These are phyloP conservation scores for Eugenia klotzschiana DNA, from an alignment of 441 rosid species.

Conservation along the genomic window DNA sequence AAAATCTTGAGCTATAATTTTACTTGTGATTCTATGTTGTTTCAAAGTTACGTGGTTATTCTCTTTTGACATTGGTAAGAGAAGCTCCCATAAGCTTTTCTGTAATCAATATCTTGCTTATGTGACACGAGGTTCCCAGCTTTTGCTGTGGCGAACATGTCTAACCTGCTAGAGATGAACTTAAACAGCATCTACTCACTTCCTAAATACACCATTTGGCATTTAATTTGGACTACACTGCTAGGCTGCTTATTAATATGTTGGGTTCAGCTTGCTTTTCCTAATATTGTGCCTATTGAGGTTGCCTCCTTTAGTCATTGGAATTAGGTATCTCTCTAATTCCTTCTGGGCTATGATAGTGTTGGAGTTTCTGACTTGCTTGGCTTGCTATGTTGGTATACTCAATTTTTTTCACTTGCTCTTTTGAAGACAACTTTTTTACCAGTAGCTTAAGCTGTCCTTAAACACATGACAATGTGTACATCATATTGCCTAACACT, in stretches of 20 bases:
- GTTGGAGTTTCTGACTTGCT: not conserved
- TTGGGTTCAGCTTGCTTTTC: not conserved
- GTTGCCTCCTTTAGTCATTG: not conserved
- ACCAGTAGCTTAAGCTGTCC: not conserved
- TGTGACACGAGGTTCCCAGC: not conserved
- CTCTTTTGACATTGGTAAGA: not conserved
- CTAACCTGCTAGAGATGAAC: not conserved
- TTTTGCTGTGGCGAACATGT: not conserved
- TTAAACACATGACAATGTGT: not conserved
- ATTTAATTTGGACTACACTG: not conserved
- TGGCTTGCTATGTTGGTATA: not conserved
- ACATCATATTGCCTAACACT: not conserved
- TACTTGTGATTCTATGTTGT: not conserved
- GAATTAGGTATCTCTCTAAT: not conserved
- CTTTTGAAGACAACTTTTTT: not conserved
- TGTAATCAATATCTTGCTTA: not conserved
- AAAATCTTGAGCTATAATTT: not conserved
- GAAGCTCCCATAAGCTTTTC: not conserved
- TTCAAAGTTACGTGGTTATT: not conserved
- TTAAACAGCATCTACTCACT: not conserved
- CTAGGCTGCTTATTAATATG: not conserved
- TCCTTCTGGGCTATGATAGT: not conserved
- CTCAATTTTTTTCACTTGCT: not conserved
- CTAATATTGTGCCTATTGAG: not conserved
- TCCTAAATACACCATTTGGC: not conserved